Conservation (phyloP, 1,284 basidiomycete species). For the Dichomitus squalens region DNA sequence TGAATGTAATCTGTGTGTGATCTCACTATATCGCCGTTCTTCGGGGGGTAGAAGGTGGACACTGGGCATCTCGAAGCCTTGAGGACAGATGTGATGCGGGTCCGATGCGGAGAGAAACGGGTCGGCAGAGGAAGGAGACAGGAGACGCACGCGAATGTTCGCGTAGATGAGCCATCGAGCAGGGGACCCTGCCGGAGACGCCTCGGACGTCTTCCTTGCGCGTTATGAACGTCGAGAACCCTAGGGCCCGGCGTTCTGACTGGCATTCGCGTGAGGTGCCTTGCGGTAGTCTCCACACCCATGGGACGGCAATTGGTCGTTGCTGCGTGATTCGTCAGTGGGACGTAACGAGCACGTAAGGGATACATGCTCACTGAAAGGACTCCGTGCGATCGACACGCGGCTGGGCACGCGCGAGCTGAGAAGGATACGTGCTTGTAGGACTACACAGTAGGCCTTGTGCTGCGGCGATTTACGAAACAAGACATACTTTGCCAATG, state of each 20-base stretch:
- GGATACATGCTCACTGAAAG: conserved; percentile 3
- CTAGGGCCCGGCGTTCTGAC: neutral
- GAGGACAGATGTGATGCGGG: neutral
- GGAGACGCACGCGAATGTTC: neutral
- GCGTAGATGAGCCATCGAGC: neutral
- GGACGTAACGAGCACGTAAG: conserved; percentile 19
- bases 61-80: too few species aligned
- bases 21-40: conserved; percentile 1
- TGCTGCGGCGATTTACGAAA: too few species aligned
- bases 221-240: neutral
- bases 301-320: conserved; percentile 7
- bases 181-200: neutral
- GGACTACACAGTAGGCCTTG: too few species aligned
- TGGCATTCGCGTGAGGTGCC: neutral
- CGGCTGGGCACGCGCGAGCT: too few species aligned
- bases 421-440: too few species aligned
- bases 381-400: neutral
- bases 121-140: neutral
- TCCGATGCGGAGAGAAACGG: conserved; percentile 8
- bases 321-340: neutral
- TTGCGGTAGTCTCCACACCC: conserved; percentile 13
- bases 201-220: neutral
- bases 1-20: conserved; percentile 13
- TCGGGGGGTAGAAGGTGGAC: neutral
- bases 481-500: too few species aligned